Evolutionary conservation across 805 yeast species (phyloP), one percentile per base, ranked within the genome.

Genomic region (Starmera caribaea): DNA sequence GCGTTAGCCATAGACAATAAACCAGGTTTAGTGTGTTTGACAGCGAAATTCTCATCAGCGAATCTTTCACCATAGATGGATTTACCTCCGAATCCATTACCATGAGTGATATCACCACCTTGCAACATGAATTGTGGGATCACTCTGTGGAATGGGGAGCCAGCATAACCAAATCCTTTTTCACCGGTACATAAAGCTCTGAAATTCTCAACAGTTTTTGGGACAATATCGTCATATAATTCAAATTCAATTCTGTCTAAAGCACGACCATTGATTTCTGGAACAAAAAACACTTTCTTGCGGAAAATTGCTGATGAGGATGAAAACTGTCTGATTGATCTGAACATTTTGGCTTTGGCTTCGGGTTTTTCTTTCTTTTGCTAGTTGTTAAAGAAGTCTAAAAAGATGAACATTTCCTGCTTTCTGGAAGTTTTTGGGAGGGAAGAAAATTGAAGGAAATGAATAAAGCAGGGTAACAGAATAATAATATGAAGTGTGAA

Each of bases 51-150:
- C 66, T 66, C 71, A 39, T 66, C 70, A 31, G 71, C 66, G 51
- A 77, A 76, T 48, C 74, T 77, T 50, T 67, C 68, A 53, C 90
- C 92, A 63, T 82, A 82, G 64, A 82, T 82, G 36, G 88, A 81
- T 65, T 79, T 79, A 62, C 97, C 97, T 62, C 97, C 97, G 54
- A 83, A 79, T 53, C 97, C 97, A 63, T 84, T 80, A 65, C 85
- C 81, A 67, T 71, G 66, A 60, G 87, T 82, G 68, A 83, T 80
- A 67, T 83, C 92, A 71, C 90, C 90, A 62, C 89, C 97, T 74
- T 89, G 97, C 62, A 90, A 73, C 97, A 89, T 89, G 74, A 89
- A 89, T 65, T 83, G 79, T 50, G 96, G 95, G 55, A 87, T 86
- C 50, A 87, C 86, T 72, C 95, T 81, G 80, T 87, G 96, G 87